A percentile compares a stretch with the other conserved stretches of the same genome.
These are phyloP conservation scores for Verticillium zaregamsianum DNA, from an alignment of 2,329 filamentous ascomycete species.

Conservation along the genomic window DNA sequence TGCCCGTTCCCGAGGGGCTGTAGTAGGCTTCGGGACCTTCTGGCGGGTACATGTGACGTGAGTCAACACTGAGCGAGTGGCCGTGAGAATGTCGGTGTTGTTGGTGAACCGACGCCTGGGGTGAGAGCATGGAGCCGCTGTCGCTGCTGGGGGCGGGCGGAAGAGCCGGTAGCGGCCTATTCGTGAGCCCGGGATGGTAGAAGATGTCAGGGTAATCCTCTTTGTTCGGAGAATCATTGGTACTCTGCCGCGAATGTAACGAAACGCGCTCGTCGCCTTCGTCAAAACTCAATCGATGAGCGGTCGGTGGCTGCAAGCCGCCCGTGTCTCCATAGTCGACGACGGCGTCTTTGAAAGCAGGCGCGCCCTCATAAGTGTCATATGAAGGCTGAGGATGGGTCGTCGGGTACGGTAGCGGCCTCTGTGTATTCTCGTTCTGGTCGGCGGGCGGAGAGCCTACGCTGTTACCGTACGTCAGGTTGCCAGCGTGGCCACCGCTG, in stretches of 20 bases:
- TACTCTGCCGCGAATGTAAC: conserved; percentile 51
- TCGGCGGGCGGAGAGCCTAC: conserved; percentile 36
- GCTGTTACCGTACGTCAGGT: conserved; percentile 45
- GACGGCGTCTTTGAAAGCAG: conserved; percentile 56
- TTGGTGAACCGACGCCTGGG: conserved; percentile 33
- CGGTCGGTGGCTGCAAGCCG: conserved; percentile 72
- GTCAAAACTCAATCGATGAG: conserved; percentile 80
- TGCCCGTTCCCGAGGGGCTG: conserved; percentile 10
- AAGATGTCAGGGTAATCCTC: conserved; percentile 87
- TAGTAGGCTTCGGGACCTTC: conserved; percentile 49
- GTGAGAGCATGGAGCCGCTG: conserved; percentile 46
- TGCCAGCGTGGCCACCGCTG: conserved; percentile 64
- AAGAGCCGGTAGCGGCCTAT: conserved; percentile 59
- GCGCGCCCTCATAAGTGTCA: conserved; percentile 30
- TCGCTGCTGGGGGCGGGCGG: conserved; percentile 56
- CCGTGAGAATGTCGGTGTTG: conserved; percentile 35
- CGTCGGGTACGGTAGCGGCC: conserved; percentile 42
- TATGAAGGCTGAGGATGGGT: conserved; percentile 28
- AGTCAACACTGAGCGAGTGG: conserved; percentile 45
- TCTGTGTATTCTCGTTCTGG: conserved; percentile 37
- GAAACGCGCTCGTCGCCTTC: conserved; percentile 78
- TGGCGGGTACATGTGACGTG: conserved; percentile 31
- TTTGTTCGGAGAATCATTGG: conserved; percentile 61
- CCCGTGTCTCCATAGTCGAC: conserved; percentile 91
- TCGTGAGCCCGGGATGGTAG: conserved; percentile 78